Conservation (phyloP, 106 monocot species). For the Dendrobium nobile region DNA sequence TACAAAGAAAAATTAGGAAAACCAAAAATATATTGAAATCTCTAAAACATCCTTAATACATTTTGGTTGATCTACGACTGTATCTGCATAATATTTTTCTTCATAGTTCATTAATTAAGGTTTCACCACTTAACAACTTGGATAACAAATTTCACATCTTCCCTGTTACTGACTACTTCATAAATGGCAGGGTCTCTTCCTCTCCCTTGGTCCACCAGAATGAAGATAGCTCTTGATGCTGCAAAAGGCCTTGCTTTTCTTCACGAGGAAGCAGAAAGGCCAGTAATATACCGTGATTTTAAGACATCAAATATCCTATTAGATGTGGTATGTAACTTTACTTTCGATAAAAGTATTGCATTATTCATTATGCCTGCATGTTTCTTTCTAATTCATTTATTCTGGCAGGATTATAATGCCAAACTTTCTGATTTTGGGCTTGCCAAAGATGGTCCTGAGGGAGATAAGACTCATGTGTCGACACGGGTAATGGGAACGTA, state of each 20-base stretch:
- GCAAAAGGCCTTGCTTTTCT: constrained; percentile 23
- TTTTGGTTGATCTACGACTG: too few species aligned
- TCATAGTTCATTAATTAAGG: too few species aligned
- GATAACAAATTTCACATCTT: background rate
- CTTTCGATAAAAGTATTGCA: background rate
- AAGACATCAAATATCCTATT: constrained; percentile 32
- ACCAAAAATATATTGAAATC: too few species aligned
- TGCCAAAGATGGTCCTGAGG: constrained; percentile 6
- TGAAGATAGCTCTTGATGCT: constrained; percentile 19
- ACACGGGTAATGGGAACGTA: constrained; percentile 3
- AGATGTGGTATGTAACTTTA: constrained; percentile 28
- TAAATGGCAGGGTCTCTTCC: constrained; percentile 7
- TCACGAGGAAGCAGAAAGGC: constrained; percentile 16
- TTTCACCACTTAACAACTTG: too few species aligned
- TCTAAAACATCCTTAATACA: too few species aligned
- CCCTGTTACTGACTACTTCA: background rate
- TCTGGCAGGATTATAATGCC: constrained; percentile 48
- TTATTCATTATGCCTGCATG: too few species aligned
- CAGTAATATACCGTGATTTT: constrained; percentile 18
- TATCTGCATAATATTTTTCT: too few species aligned
- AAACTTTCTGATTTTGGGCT: constrained; percentile 44
- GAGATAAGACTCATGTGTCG: constrained; percentile 12
- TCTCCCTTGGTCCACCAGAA: constrained; percentile 17
- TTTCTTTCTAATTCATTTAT: background rate
- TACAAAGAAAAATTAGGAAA: too few species aligned